Conservation (phyloP, 345 rosid genomes). For the Theobroma cacao region DNA sequence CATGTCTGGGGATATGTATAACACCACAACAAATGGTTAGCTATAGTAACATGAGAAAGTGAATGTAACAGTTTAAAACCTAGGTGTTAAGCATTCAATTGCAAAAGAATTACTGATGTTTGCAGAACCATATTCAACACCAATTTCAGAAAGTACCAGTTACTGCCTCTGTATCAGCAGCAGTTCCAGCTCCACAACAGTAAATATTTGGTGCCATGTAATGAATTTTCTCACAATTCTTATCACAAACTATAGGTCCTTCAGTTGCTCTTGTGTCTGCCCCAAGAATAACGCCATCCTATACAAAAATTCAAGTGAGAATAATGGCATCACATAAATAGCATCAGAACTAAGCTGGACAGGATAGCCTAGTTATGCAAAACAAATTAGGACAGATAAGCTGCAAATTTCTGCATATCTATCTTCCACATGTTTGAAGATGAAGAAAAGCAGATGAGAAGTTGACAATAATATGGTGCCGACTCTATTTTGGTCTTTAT, state of each 20-base stretch:
- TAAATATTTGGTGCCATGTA: constrained; percentile 98
- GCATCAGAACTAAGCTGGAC: neutral
- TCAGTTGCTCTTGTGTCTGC: constrained; percentile 90
- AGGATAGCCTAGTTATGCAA: neutral
- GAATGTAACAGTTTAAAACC: neutral
- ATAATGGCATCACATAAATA: constrained; percentile 1
- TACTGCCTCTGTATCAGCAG: constrained; percentile 98
- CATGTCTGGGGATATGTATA: constrained; percentile 48
- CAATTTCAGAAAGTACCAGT: constrained; percentile 50
- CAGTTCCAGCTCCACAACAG: constrained; percentile 98
- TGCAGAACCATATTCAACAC: neutral
- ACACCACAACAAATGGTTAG: neutral
- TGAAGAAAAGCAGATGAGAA: neutral
- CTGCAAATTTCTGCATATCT: neutral
- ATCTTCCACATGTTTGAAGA: neutral
- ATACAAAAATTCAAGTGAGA: constrained; percentile 1
- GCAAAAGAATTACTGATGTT: neutral
- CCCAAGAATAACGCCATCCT: constrained; percentile 96
- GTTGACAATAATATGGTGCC: neutral
- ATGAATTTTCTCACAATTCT: constrained; percentile 97
- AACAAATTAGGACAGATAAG: neutral
- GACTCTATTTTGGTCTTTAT: neutral
- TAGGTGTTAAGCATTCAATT: neutral
- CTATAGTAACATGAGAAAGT: neutral
- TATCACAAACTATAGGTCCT: constrained; percentile 96